Evolutionary conservation across 176 grass and related monocot genomes (phyloP), one percentile per base, ranked within the genome.

Genomic region (Ensete glaucum): DNA sequence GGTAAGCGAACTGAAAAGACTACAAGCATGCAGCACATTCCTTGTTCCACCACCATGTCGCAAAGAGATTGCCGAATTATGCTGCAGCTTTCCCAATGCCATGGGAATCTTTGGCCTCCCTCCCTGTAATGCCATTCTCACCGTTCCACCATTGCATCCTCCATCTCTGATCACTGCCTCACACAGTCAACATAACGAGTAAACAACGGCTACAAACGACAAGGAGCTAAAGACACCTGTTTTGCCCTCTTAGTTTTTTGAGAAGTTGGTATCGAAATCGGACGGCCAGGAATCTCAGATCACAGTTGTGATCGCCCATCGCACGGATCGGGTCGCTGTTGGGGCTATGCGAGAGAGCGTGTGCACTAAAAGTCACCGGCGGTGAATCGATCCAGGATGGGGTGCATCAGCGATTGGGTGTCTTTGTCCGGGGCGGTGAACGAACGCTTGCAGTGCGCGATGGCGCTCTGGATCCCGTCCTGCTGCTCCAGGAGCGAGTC

Each of bases 391-490:
- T 70, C 64, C 67, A 50, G 43, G 17, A 11, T 11, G n/a, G 43
- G 67, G 1, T 8, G 8, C 13, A 9, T 65, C 9, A 9, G 24
- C 13, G 64, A 1, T 17, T 43, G 64, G 13, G 11, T 64, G 53
- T 60, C 75, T 53, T 77, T 77, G 1, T 65, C 75, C 12, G 72
- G 12, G 60, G 75, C 75, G 78, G 87, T 87, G 59, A 99, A 79
- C 9, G 95, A 99, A 68, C 92, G 86, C 76, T 99, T 99, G 82
- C 95, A 99, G 80, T 99, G 95, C 9, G 88, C 88, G 77, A 99
- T 99, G 73, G 95, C 95, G 80, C 90, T 88, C 9, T 92, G 87
- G 74, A 99, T 99, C 53, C 90, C 86, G 83, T 99, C 95, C 82
- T 99, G 90, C 76, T 89, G 80, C 84, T 99, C 86, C 23, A 77